Base-by-base conservation (phyloP, 345 rosid genomes). In the Eutrema yunnanense region DNA sequence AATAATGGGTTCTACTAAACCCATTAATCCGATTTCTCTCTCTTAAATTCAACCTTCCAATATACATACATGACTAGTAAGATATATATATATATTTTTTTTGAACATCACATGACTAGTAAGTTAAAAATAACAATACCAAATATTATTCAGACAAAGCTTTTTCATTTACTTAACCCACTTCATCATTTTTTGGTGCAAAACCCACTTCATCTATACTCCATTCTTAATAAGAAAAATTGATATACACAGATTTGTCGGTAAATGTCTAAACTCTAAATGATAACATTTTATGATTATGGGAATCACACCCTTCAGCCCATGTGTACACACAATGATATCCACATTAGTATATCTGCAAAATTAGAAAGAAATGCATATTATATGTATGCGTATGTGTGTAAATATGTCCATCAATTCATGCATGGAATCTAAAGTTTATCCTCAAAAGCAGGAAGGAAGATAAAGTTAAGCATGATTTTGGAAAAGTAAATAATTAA, bases 401-500 rank as follows among this genome's bases (percentile, higher is more conserved):
- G 30, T 62, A 69, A 19, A 68, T 38, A 44, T 55, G 41, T 47
- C 44, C 40, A 70, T 56, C 40, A 76, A 61, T 62, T 55, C 65
- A 65, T 77, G 73, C 42, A 65, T 78, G 88, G 84, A 81, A 86
- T 86, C 84, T 76, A 81, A 78, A 80, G 77, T 71, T 61, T n/a
- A 77, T 71, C 86, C 85, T 82, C 81, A 78, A 84, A 86, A 86
- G 86, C 81, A 84, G 83, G 86, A 78, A 82, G 81, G 69, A 65
- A 66, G 73, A 75, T 78, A 80, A 80, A 81, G 82, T 54, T 77
- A 79, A 64, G 80, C 73, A 77, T 82, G 80, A 69, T 43, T 73
- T 73, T 65, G 43, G 55, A 80, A 81, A 80, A 63, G 65, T 48
- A 67, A 36, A 68, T 9, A 56, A 47, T 48, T 48, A 33, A 77